A percentile compares a stretch with the other conserved stretches of the same genome.
These are phyloP conservation scores for Linderniella brevidens DNA, from an alignment of 257 asterid species.

Conservation along the genomic window DNA sequence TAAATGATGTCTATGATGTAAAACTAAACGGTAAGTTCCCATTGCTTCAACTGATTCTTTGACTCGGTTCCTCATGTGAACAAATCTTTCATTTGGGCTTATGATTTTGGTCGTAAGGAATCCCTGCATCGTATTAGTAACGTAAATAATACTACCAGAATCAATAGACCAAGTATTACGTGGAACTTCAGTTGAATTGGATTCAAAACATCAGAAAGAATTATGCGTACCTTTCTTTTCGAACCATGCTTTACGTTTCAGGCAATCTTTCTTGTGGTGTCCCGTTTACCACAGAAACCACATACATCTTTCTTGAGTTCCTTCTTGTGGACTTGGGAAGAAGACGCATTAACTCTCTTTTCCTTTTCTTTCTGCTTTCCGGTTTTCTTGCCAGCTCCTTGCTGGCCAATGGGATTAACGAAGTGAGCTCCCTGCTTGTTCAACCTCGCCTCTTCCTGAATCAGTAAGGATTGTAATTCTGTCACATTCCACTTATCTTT, in stretches of 20 bases:
- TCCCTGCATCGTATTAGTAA: constrained; percentile 7
- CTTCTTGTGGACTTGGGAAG: too few species aligned
- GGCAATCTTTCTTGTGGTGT: too few species aligned
- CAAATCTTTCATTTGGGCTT: constrained; percentile 5
- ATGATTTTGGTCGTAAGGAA: constrained; percentile 6
- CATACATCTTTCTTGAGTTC: too few species aligned
- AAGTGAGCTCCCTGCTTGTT: too few species aligned
- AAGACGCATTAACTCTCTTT: neutral
- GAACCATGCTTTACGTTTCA: too few species aligned
- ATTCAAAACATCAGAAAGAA: too few species aligned
- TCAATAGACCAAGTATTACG: constrained; percentile 11
- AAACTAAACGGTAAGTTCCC: constrained; percentile 5
- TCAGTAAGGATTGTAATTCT: too few species aligned
- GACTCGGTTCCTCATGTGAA: neutral
- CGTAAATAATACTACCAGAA: constrained; percentile 8
- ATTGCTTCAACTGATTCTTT: constrained; percentile 5
- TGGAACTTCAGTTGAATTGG: constrained; percentile 2
- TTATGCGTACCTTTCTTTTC: too few species aligned
- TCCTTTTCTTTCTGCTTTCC: neutral
- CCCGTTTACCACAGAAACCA: constrained; percentile 4
- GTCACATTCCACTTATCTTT: too few species aligned
- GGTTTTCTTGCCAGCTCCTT: constrained; percentile 3
- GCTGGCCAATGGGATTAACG: too few species aligned
- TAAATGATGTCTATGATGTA: constrained; percentile 1
- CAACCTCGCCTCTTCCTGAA: too few species aligned